These are phyloP conservation scores for Eutrema yunnanense DNA, from an alignment of 345 rosid genomes.

Conservation along the genomic window DNA sequence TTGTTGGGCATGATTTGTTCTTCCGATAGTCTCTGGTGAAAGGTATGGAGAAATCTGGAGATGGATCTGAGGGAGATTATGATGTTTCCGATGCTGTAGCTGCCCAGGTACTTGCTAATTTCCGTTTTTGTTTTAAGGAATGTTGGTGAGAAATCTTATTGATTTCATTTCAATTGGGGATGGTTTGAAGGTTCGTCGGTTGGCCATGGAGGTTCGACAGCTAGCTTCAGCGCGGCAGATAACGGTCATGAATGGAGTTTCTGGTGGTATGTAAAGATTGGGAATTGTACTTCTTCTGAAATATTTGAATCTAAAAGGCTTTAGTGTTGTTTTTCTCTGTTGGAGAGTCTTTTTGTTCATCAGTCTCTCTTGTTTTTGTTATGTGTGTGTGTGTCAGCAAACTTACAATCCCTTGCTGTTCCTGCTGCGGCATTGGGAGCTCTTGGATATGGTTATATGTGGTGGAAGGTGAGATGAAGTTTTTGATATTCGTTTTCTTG, in stretches of 20 bases:
- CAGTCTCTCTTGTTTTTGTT: background rate
- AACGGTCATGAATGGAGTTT: slow-evolving; percentile 66
- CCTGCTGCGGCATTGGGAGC: slow-evolving; percentile 87
- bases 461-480: slow-evolving; percentile 81
- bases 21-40: slow-evolving; percentile 36
- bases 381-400: slow-evolving; percentile 3
- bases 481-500: background rate
- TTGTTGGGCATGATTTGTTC: background rate
- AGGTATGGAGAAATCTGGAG: slow-evolving; percentile 60
- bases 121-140: too few species aligned
- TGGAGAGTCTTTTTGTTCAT: background rate
- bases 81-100: slow-evolving; percentile 55
- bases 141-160: background rate
- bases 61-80: slow-evolving; percentile 47
- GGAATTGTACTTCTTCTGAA: background rate
- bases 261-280: slow-evolving; percentile 37
- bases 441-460: slow-evolving; percentile 96
- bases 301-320: background rate
- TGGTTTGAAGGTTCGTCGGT: slow-evolving; percentile 45
- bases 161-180: background rate
- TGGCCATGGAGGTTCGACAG: slow-evolving; percentile 69
- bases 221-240: slow-evolving; percentile 63
- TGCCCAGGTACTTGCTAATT: slow-evolving; percentile 49
- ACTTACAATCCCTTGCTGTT: slow-evolving; percentile 40
- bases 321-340: background rate